Conservation (phyloP, 768 basidiomycete species). For the Lentinus tigrinus region DNA sequence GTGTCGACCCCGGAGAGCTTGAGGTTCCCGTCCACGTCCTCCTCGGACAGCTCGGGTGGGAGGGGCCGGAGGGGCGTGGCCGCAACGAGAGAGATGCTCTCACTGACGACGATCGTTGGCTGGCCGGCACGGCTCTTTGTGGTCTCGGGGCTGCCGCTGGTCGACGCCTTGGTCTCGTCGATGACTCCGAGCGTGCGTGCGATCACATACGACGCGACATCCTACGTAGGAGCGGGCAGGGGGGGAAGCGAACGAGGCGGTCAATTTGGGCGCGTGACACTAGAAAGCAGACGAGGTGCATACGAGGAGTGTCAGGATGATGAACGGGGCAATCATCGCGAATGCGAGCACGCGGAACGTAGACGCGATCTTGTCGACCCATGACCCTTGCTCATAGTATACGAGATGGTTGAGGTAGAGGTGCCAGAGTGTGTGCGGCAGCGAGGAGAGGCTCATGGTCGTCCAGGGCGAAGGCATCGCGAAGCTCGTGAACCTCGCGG, state of each 20-base stretch:
- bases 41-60: slow-evolving; percentile 9
- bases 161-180: slow-evolving; percentile 73
- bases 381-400: slow-evolving; percentile 62
- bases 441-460: slow-evolving; percentile 25
- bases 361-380: slow-evolving; percentile 64
- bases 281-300: not conserved
- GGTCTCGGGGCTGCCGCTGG: slow-evolving; percentile 36
- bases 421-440: slow-evolving; percentile 52
- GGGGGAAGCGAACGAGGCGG: not conserved
- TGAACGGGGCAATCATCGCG: slow-evolving; percentile 45
- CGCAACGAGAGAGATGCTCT: not conserved
- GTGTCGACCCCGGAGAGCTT: slow-evolving; percentile 68
- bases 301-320: slow-evolving; percentile 63
- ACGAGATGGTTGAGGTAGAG: slow-evolving; percentile 63
- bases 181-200: slow-evolving; percentile 79
- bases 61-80: not conserved
- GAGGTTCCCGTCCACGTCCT: slow-evolving; percentile 37
- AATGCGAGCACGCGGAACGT: slow-evolving; percentile 64
- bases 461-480: slow-evolving; percentile 5
- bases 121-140: slow-evolving; percentile 3
- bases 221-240: slow-evolving; percentile 40
- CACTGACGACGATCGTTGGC: slow-evolving; percentile 11
- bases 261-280: not conserved
- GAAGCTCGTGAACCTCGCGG: not conserved
- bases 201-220: slow-evolving; percentile 78